Percentiles rank a stretch among this genome's conserved stretches.
phyloP scores from a whole-genome alignment of 1,284 basidiomycete genomes.

The Marasmius tenuissimus region DNA sequence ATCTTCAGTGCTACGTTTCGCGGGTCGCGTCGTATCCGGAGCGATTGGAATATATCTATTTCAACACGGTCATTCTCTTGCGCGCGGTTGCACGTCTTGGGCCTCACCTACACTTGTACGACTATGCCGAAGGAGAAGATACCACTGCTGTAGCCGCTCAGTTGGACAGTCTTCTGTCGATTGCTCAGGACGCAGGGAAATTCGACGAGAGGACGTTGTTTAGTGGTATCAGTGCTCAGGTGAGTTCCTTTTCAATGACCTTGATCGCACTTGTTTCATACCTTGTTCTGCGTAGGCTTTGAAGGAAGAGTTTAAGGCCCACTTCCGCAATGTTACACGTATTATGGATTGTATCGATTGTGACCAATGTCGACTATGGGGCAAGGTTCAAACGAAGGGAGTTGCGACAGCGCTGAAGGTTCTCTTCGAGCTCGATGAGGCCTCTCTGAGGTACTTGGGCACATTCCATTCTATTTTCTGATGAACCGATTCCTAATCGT shows the following conservation, averaged over 20 bases:
- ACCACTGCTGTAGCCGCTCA: constrained; percentile 52
- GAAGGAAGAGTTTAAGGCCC: constrained; percentile 94
- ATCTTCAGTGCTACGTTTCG: constrained; percentile 90
- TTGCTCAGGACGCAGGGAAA: constrained; percentile 66
- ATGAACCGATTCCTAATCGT: neutral
- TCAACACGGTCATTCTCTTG: constrained; percentile 90
- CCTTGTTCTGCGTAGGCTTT: constrained; percentile 53
- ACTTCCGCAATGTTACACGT: constrained; percentile 94
- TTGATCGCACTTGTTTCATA: neutral
- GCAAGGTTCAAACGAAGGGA: constrained; percentile 94
- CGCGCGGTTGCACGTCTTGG: constrained; percentile 88
- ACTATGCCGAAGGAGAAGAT: constrained; percentile 71
- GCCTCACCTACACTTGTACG: constrained; percentile 82
- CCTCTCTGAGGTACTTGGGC: constrained; percentile 65
- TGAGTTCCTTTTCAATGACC: constrained; percentile 32
- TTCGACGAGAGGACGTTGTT: constrained; percentile 90
- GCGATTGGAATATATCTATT: constrained; percentile 96
- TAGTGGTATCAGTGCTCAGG: constrained; percentile 82
- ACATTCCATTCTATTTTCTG: constrained; percentile 23
- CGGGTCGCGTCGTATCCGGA: constrained; percentile 94
- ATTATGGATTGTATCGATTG: constrained; percentile 99
- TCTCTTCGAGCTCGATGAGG: constrained; percentile 92
- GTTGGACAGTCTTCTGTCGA: constrained; percentile 63
- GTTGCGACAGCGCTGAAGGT: constrained; percentile 95
- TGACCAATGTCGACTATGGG: constrained; percentile 99